Evolutionary conservation across 108 stramenopile species (phyloP), one percentile per base, ranked within the genome.

Genomic region (Schizochytrium sp.): DNA sequence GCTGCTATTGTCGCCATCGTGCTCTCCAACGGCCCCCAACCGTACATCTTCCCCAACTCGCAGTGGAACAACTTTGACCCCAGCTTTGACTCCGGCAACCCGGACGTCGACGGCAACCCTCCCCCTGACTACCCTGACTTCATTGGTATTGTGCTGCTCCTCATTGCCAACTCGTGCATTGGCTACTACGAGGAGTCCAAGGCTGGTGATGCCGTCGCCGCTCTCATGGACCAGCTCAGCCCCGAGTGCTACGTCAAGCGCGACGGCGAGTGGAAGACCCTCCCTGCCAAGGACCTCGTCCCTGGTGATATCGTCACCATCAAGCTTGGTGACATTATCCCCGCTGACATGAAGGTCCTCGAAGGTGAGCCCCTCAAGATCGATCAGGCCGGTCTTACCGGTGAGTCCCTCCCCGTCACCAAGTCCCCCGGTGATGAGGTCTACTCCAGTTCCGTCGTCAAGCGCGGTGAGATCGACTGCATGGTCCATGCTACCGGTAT

Each of bases 291-390:
- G 23, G 91, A 93, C 5, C 83, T 96, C 45, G 95, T 97, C 2
- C 97, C 97, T 29, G 97, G 97, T 43, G 97, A 97, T 90, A 92
- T 96, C 29, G 87, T 95, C 69, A 72, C 95, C 10, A 83, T 96
- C 60, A 94, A 93, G 23, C 95, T 95, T 21, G 97, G 97, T 12
- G 91, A 92, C 59, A 90, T 94, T 34, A 92, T 96, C 51, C 95
- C 96, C 25, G 97, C 97, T 23, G 97, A 96, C 90, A 90, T 94
- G 5, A 83, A 94, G 57, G 95, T 93, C 93, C 58, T 95, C 16
- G 92, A 90, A 45, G 95, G 95, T 6, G 96, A 97, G 58, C 88
- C 53, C 5, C 90, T 96, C 53, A 63, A 60, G 44, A 90, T 96
- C 48, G 96, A 96, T 87, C 95, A 95, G 53, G 95, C 96, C 19